Evolutionary conservation across 2,329 filamentous ascomycete genomes (phyloP).

Genomic region (Fulvia fulva): DNA sequence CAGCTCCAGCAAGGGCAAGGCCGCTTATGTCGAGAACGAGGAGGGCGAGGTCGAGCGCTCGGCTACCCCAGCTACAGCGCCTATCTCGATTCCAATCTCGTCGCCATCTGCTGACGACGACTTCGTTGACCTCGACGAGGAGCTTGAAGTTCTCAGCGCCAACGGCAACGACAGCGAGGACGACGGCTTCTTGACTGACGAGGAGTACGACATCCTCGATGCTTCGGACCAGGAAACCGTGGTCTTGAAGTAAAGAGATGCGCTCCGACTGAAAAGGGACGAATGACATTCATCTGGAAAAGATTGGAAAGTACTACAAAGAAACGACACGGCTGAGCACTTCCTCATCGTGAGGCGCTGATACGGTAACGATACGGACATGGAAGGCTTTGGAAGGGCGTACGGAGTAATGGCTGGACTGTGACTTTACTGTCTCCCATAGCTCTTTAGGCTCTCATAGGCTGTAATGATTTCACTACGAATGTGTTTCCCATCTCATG

Average conservation of each 20-base stretch:
- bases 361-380: constrained; percentile 1
- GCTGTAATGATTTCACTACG: constrained; percentile 1
- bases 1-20: constrained; percentile 40
- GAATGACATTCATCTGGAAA: neutral
- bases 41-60: constrained; percentile 52
- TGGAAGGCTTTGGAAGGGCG: neutral
- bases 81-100: constrained; percentile 19
- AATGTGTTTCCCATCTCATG: neutral
- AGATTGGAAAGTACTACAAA: constrained; percentile 7
- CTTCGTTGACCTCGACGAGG: constrained; percentile 51
- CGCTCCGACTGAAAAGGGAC: neutral
- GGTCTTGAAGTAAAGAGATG: constrained; percentile 16
- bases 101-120: constrained; percentile 33
- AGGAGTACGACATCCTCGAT: constrained; percentile 96
- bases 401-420: constrained; percentile 1
- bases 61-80: constrained; percentile 20
- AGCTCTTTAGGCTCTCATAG: constrained; percentile 3
- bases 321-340: constrained; percentile 1
- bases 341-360: neutral
- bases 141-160: constrained; percentile 43
- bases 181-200: constrained; percentile 89
- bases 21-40: constrained; percentile 54
- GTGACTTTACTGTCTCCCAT: neutral
- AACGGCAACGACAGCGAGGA: constrained; percentile 59
- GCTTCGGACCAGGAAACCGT: constrained; percentile 78